Base-by-base conservation (phyloP, 208 protist genomes). In the Giardia muris region DNA sequence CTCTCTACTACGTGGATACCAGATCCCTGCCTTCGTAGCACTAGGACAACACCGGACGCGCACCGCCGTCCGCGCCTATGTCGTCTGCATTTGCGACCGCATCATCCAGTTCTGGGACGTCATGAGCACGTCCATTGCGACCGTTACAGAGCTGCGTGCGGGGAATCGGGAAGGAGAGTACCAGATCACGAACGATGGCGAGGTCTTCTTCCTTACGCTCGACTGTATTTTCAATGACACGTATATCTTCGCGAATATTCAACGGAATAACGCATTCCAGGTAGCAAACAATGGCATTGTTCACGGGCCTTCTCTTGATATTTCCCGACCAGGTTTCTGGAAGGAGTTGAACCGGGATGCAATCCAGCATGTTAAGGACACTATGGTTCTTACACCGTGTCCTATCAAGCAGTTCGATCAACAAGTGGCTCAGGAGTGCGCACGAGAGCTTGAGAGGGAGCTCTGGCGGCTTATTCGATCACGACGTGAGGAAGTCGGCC, bases 11-110 rank as follows among this genome's bases (percentile, higher is more conserved):
- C 1, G 87, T 1, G 87, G 87, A 2, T 47, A 47, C 30, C 45
- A 3, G 43, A 90, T 90, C 30, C 87, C 87, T 43, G 87, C 87
- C 43, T 90, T 90, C 87, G 87, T 90, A n/a, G 87, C 87, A 4
- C 42, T 90, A 47, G 87, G 87, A 22, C 19, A 4, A 89, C 30
- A 10, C 30, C 19, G 57, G 30, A 76, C 10, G 10, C 10, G 57
- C 19, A 76, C 19, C 30, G 57, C 30, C 57, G 19, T 10, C 57
- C 30, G 19, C 30, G 57, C 57, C 19, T 76, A 39, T 30, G 57
- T 76, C 30, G 30, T 76, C 57, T 39, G 19, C 10, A 10, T 76
- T 30, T 76, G 57, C 30, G 57, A 10, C 10, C 57, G 30, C 19
- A 30, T 76, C 19, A 76, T 76, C 30, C 57, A 76, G 30, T 76